Conservation (phyloP, 2,329 filamentous ascomycete species). For the Orbilia blumenaviensis region DNA sequence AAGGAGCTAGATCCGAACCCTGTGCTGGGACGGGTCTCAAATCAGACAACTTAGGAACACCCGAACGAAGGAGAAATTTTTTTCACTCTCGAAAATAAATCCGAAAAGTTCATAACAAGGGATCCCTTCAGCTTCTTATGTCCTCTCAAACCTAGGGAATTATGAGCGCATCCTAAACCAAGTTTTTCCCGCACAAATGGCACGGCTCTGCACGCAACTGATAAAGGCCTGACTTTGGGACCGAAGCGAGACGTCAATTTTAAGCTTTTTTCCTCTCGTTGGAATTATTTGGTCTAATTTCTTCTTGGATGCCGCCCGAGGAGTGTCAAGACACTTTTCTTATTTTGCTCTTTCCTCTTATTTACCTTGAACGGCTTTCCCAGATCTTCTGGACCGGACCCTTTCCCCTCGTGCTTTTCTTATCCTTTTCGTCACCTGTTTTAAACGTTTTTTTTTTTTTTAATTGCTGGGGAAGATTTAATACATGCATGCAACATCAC, state of each 20-base stretch:
- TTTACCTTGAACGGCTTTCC: conserved; percentile 23
- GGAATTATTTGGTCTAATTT: conserved; percentile 47
- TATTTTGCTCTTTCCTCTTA: conserved; percentile 21
- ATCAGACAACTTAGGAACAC: conserved; percentile 35
- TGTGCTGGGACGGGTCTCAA: conserved; percentile 22
- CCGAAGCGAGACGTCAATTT: conserved; percentile 55
- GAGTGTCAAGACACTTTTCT: conserved; percentile 40
- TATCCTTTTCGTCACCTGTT: conserved; percentile 34
- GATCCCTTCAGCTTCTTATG: conserved; percentile 32
- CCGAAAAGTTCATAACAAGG: conserved; percentile 7
- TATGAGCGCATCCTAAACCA: conserved; percentile 46
- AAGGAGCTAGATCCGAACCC: conserved; percentile 49
- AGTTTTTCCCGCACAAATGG: conserved; percentile 46
- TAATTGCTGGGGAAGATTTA: conserved; percentile 3
- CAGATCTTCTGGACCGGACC: conserved; percentile 21
- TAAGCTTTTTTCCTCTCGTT: conserved; percentile 52
- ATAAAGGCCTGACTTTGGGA: conserved; percentile 44
- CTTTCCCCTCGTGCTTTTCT: conserved; percentile 15
- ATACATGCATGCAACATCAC: conserved; percentile 40
- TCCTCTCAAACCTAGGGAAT: conserved; percentile 21
- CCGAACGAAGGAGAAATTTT: conserved; percentile 47
- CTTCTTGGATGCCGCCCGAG: conserved; percentile 41
- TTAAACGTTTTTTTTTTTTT: conserved; percentile 6
- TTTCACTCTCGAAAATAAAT: conserved; percentile 23
- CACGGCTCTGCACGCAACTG: conserved; percentile 33